Percentiles rank a stretch among this genome's conserved stretches.
These are phyloP conservation scores for Smittium culicis DNA, from an alignment of 371 early-diverging fungal genomes.

Conservation along the genomic window DNA sequence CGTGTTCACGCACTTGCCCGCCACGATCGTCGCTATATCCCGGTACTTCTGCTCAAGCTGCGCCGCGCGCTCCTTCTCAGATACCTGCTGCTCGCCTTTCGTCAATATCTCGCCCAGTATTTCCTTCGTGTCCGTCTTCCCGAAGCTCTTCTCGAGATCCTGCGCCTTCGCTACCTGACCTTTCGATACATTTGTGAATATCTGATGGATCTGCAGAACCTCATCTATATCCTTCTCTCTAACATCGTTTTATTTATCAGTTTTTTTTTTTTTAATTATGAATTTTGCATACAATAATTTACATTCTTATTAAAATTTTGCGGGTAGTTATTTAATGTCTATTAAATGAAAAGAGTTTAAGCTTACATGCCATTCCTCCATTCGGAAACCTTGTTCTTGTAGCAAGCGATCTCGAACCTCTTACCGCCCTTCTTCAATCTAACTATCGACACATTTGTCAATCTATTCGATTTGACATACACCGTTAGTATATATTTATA, in stretches of 20 bases:
- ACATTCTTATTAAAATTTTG: not conserved
- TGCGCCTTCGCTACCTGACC: constrained; percentile 84
- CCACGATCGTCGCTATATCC: constrained; percentile 86
- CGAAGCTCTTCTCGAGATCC: constrained; percentile 75
- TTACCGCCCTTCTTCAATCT: constrained; percentile 93
- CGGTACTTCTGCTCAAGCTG: constrained; percentile 63
- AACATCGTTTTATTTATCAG: constrained; percentile 1
- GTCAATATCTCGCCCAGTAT: constrained; percentile 81
- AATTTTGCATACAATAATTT: too few relatives aligned
- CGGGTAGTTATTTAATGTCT: too few relatives aligned
- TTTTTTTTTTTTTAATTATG: not conserved
- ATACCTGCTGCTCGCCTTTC: constrained; percentile 92
- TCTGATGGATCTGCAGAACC: constrained; percentile 82
- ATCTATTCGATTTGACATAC: constrained; percentile 26
- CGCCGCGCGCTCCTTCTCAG: constrained; percentile 82
- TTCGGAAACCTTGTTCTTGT: constrained; percentile 97
- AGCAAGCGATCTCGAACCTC: constrained; percentile 94
- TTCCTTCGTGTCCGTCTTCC: constrained; percentile 65
- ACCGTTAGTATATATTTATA: not conserved
- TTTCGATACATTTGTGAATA: constrained; percentile 91
- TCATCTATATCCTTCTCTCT: constrained; percentile 93
- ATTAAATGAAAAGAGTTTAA: not conserved
- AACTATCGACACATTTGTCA: constrained; percentile 92
- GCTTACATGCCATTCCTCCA: constrained; percentile 84
- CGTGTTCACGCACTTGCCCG: constrained; percentile 90